A percentile compares a stretch with the other conserved stretches of the same genome.
Evolutionary conservation across 805 yeast genomes (phyloP).

Genomic region (Saccharomycopsis sp.): DNA sequence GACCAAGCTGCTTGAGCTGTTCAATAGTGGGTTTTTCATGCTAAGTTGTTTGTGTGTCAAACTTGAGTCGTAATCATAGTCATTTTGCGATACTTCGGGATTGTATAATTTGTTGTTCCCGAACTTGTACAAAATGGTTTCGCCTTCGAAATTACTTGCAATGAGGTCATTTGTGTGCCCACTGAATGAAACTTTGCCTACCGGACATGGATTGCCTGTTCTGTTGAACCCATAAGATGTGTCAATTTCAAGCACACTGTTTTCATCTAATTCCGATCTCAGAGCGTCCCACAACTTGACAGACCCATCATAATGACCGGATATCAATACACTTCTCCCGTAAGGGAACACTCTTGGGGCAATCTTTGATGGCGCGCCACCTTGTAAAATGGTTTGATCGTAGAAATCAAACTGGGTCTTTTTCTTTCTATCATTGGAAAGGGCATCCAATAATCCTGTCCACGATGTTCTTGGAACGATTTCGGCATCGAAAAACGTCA

Average conservation of each 20-base stretch:
- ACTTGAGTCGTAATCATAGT: slow-evolving; percentile 13
- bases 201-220: slow-evolving; percentile 33
- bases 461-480: slow-evolving; percentile 58
- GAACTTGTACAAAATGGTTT: slow-evolving; percentile 66
- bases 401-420: slow-evolving; percentile 8
- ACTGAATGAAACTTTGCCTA: slow-evolving; percentile 61
- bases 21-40: neutral
- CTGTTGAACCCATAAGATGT: slow-evolving; percentile 41
- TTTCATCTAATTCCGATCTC: slow-evolving; percentile 57
- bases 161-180: slow-evolving; percentile 70
- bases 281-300: slow-evolving; percentile 81
- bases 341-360: slow-evolving; percentile 38
- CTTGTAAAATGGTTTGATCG: slow-evolving; percentile 47
- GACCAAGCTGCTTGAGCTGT: slow-evolving; percentile 12
- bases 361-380: slow-evolving; percentile 65
- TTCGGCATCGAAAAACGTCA: slow-evolving; percentile 46
- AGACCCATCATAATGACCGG: slow-evolving; percentile 83
- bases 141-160: slow-evolving; percentile 59
- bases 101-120: slow-evolving; percentile 43
- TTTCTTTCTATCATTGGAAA: slow-evolving; percentile 24
- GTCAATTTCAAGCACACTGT: slow-evolving; percentile 51
- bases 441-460: slow-evolving; percentile 65
- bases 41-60: slow-evolving; percentile 1
- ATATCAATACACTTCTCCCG: slow-evolving; percentile 51
- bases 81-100: slow-evolving; percentile 27